Evolutionary conservation across 768 basidiomycete species (phyloP).

Genomic region (Pilatotrama ljubarskyi): DNA sequence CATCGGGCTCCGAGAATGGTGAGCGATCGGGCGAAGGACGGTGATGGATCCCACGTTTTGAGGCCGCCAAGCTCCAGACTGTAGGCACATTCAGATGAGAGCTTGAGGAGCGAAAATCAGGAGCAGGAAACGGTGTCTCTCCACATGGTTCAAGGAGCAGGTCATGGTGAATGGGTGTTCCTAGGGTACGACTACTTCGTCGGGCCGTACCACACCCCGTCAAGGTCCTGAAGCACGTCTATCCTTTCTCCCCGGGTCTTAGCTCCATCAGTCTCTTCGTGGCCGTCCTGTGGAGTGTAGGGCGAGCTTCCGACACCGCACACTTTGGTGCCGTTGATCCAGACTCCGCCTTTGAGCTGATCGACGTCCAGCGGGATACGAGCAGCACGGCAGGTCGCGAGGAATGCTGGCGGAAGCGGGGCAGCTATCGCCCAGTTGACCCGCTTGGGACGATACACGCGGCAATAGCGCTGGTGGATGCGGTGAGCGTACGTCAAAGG

Average conservation of each 20-base stretch:
- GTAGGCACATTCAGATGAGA: no score
- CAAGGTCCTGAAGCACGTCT: not conserved
- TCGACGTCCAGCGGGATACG: not conserved
- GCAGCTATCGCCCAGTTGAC: slow-evolving; percentile 4
- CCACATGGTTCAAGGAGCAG: no score
- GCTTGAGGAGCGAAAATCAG: no score
- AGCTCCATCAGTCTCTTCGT: not conserved
- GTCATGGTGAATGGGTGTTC: no score
- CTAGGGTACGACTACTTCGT: no score
- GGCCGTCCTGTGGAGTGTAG: not conserved
- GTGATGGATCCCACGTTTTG: no score
- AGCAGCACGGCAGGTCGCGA: not conserved
- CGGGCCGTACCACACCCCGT: slow-evolving; percentile 11
- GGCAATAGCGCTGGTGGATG: slow-evolving; percentile 2
- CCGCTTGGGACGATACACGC: not conserved
- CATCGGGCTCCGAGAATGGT: not conserved
- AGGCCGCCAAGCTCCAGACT: no score
- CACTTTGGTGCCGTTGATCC: slow-evolving; percentile 10
- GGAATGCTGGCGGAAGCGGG: not conserved
- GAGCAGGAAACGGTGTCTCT: no score
- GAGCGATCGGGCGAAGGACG: no score
- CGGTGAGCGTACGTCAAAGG: not conserved
- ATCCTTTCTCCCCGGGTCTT: not conserved
- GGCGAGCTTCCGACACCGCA: not conserved
- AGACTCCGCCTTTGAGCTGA: not conserved